Percentiles rank a stretch among this genome's conserved stretches.
Conservation (phyloP, 108 stramenopile genomes). For the Cyclotella kingstonii region DNA sequence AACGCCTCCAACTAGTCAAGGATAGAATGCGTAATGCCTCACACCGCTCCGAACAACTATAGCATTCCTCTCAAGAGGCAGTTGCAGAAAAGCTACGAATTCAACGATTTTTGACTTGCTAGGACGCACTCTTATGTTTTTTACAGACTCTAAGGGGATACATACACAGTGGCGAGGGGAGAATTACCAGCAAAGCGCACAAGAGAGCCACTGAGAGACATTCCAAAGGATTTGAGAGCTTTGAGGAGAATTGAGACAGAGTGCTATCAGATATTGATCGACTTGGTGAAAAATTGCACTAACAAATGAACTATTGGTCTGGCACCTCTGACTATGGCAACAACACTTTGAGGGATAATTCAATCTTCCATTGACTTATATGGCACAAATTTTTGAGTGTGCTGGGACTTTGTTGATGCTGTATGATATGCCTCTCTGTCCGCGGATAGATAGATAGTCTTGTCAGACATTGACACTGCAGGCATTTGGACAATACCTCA, state of each 20-base stretch:
- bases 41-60: constrained; percentile 45
- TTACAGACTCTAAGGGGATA: constrained; percentile 61
- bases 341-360: no score
- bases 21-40: constrained; percentile 35
- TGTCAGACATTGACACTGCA: constrained; percentile 61
- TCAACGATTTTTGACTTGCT: constrained; percentile 69
- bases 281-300: constrained; percentile 44
- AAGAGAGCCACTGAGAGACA: constrained; percentile 67
- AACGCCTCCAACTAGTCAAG: constrained; percentile 49
- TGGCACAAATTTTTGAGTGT: constrained; percentile 81
- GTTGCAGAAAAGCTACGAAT: constrained; percentile 83
- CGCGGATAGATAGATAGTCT: constrained; percentile 37
- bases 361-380: no score
- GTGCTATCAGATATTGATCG: constrained; percentile 58
- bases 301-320: constrained; percentile 56
- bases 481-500: constrained; percentile 58
- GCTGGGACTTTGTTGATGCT: constrained; percentile 75
- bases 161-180: constrained; percentile 53
- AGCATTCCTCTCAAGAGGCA: constrained; percentile 60
- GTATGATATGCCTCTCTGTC: constrained; percentile 24
- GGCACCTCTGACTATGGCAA: constrained; percentile 61
- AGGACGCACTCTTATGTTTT: constrained; percentile 73
- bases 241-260: constrained; percentile 78
- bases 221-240: constrained; percentile 78
- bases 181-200: constrained; percentile 62